Percentiles rank a stretch among this genome's conserved stretches.
Evolutionary conservation across 805 yeast species (phyloP).

Genomic region (Debaryomyces tyrocola): DNA sequence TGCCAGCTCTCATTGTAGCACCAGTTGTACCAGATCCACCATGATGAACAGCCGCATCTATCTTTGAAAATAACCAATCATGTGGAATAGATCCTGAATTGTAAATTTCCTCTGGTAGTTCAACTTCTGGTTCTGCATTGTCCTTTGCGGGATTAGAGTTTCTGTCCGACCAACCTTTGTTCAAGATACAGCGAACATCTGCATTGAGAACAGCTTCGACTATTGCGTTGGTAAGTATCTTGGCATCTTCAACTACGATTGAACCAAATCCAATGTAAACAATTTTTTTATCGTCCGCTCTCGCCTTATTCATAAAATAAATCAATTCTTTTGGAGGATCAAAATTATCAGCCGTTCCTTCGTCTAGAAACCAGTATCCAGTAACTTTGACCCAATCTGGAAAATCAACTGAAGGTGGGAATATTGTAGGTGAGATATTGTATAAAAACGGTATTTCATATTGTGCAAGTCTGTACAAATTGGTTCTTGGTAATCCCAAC

Average conservation of each 20-base stretch:
- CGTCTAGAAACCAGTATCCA: slow-evolving; percentile 93
- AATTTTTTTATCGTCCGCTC: slow-evolving; percentile 58
- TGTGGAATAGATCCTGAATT: slow-evolving; percentile 80
- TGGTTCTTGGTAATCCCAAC: slow-evolving; percentile 66
- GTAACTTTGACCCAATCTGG: slow-evolving; percentile 95
- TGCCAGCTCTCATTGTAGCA: slow-evolving; percentile 79
- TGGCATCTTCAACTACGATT: slow-evolving; percentile 84
- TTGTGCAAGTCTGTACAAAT: slow-evolving; percentile 69
- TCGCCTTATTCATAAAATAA: slow-evolving; percentile 64
- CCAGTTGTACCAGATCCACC: slow-evolving; percentile 98
- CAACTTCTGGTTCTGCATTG: slow-evolving; percentile 32
- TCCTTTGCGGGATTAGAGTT: slow-evolving; percentile 35
- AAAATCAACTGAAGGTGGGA: slow-evolving; percentile 92
- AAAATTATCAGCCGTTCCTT: slow-evolving; percentile 49
- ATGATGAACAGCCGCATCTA: slow-evolving; percentile 95
- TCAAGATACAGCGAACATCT: slow-evolving; percentile 81
- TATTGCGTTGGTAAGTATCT: slow-evolving; percentile 72
- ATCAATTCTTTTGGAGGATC: slow-evolving; percentile 59
- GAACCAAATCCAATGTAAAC: slow-evolving; percentile 97
- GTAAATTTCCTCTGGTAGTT: slow-evolving; percentile 66
- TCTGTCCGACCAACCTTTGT: slow-evolving; percentile 94
- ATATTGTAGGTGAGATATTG: slow-evolving; percentile 81
- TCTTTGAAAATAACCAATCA: slow-evolving; percentile 87
- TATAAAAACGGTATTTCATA: slow-evolving; percentile 83
- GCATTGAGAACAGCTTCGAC: slow-evolving; percentile 76